Percentiles rank a stretch among this genome's conserved stretches.
These are phyloP conservation scores for Ilyonectria destructans DNA, from an alignment of 2,329 filamentous ascomycete species.

Conservation along the genomic window DNA sequence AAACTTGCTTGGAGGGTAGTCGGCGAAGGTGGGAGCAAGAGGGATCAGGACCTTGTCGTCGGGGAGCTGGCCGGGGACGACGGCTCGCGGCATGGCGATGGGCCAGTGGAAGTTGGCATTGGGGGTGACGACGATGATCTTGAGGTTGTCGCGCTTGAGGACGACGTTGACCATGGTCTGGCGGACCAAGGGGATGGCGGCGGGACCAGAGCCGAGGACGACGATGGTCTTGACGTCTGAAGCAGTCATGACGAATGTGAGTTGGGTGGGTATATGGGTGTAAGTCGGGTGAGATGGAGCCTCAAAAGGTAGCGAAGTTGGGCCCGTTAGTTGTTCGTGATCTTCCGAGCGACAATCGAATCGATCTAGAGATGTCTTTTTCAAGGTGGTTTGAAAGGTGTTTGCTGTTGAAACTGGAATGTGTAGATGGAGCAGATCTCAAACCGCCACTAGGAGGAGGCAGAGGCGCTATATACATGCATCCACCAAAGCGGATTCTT, in stretches of 20 bases:
- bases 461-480: slow-evolving; percentile 15
- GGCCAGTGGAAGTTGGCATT: slow-evolving; percentile 67
- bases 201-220: slow-evolving; percentile 65
- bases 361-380: not conserved
- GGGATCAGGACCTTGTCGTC: slow-evolving; percentile 58
- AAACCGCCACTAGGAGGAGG: not conserved
- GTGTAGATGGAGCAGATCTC: not conserved
- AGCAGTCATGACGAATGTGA: slow-evolving; percentile 36
- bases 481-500: not conserved
- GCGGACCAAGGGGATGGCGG: slow-evolving; percentile 65
- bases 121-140: slow-evolving; percentile 64
- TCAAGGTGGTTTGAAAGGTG: not conserved
- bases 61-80: slow-evolving; percentile 63
- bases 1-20: slow-evolving; percentile 65
- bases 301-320: not conserved
- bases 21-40: slow-evolving; percentile 62
- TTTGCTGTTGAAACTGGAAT: not conserved
- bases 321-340: not conserved
- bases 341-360: not conserved
- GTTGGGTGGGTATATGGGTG: not conserved
- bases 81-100: slow-evolving; percentile 63
- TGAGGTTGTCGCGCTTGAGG: slow-evolving; percentile 58
- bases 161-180: slow-evolving; percentile 64
- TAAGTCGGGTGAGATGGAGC: slow-evolving; percentile 11
- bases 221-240: slow-evolving; percentile 59